Evolutionary conservation across 2,329 filamentous ascomycete species (phyloP).

Genomic region (Penicillium hordei): DNA sequence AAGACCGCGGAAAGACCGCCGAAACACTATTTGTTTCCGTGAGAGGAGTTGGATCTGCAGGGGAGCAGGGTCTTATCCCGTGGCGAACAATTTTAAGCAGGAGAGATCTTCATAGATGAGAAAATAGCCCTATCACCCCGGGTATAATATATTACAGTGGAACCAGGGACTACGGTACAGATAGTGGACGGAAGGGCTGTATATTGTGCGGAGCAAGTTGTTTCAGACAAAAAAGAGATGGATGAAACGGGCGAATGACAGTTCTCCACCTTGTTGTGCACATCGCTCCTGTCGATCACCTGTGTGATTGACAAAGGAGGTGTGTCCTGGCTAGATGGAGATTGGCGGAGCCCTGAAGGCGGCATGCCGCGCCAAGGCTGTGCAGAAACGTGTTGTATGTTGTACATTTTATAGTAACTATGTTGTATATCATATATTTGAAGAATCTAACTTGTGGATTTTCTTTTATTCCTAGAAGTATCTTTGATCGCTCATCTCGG

Average conservation of each 20-base stretch:
- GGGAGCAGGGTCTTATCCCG: background rate
- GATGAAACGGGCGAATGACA: background rate
- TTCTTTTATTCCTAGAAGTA: background rate
- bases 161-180: background rate
- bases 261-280: background rate
- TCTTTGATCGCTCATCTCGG: background rate
- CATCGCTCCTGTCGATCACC: constrained; percentile 9
- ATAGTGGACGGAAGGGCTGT: background rate
- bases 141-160: constrained; percentile 2
- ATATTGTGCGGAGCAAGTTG: background rate
- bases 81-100: background rate
- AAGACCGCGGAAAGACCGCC: background rate
- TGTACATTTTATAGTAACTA: background rate
- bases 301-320: background rate
- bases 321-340: background rate
- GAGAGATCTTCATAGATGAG: background rate
- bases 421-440: background rate
- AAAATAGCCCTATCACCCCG: constrained; percentile 1
- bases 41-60: constrained; percentile 4
- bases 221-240: background rate
- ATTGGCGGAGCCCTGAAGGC: background rate
- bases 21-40: constrained; percentile 3
- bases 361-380: background rate
- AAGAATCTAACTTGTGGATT: background rate
- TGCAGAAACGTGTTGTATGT: background rate